Evolutionary conservation across 768 basidiomycete species (phyloP).

Genomic region (Tylopilus intermedius): DNA sequence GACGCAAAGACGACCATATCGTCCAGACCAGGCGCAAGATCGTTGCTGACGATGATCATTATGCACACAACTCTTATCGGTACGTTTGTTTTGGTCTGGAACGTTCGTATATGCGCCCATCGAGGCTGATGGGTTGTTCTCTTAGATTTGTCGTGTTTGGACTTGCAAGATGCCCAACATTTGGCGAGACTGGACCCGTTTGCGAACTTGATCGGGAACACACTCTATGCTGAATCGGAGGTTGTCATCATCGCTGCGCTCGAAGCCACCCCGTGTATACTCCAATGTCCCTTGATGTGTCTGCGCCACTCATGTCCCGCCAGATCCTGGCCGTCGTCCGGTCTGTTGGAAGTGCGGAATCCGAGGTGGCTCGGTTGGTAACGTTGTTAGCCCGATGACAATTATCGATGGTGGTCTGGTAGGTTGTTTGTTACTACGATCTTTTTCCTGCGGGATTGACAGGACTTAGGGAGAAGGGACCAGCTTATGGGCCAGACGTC

Average conservation of each 20-base stretch:
- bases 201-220: slow-evolving; percentile 83
- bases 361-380: slow-evolving; percentile 89
- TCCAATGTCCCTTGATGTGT: slow-evolving; percentile 75
- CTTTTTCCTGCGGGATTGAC: background rate
- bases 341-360: slow-evolving; percentile 79
- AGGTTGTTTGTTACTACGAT: slow-evolving; percentile 11
- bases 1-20: too few relatives aligned
- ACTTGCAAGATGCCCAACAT: too few relatives aligned
- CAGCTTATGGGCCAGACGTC: slow-evolving; percentile 81
- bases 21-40: too few relatives aligned
- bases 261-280: slow-evolving; percentile 73
- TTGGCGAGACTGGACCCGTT: slow-evolving; percentile 81
- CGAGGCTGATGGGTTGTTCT: too few relatives aligned
- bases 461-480: slow-evolving; percentile 56
- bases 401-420: slow-evolving; percentile 78
- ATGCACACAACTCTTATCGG: too few relatives aligned
- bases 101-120: too few relatives aligned
- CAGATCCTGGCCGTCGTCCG: slow-evolving; percentile 83
- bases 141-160: too few relatives aligned
- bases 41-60: too few relatives aligned
- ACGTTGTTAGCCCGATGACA: slow-evolving; percentile 79
- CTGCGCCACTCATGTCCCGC: slow-evolving; percentile 75
- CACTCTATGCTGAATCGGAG: slow-evolving; percentile 78
- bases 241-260: slow-evolving; percentile 72
- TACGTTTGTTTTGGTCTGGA: too few relatives aligned